Evolutionary conservation across 331 rosid species (phyloP), one percentile per base, ranked within the genome.

Genomic region (Pyrus hybrid): DNA sequence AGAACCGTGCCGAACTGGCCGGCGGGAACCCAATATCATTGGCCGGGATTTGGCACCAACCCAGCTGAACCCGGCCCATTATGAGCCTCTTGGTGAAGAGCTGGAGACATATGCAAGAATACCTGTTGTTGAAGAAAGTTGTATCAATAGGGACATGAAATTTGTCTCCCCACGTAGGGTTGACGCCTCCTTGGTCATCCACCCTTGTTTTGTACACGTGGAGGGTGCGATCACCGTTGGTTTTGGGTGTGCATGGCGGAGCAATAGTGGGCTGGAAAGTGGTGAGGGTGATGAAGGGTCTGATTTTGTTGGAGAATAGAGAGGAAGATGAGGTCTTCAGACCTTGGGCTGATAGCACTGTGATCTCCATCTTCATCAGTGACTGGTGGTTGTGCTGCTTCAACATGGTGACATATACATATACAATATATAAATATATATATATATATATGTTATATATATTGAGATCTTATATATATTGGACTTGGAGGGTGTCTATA

Each of bases 31-130:
- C 85, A 29, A 89, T 77, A 80, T 89, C 94, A 1, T 76, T 14
- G 57, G 82, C 81, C 8, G 90, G 83, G 72, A 89, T 83, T 56
- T 80, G 84, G 47, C 90, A 89, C 82, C 80, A 87, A 4, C 90
- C 94, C 7, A 89, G 70, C 4, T 78, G 78, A 4, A 51, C 70
- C 75, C 72, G 81, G 13, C 94, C 90, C 72, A 70, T 14, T 2
- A 87, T 28, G 17, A 78, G 78, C 45, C 88, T 61, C 73, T 78
- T 85, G 17, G 56, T 82, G 79, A 41, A 80, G 12, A 89, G 77
- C 67, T 82, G 80, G 14, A 89, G 80, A 58, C 80, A 25, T 1
- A 89, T 67, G 80, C 75, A 77, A 8, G 91, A 85, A 23, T 70
- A 58, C 5, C 73, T 29, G 72, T 77, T 79, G 10, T 83, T 73